Base-by-base conservation (phyloP, 305 asterid genomes). In the Ruellia speciosa region DNA sequence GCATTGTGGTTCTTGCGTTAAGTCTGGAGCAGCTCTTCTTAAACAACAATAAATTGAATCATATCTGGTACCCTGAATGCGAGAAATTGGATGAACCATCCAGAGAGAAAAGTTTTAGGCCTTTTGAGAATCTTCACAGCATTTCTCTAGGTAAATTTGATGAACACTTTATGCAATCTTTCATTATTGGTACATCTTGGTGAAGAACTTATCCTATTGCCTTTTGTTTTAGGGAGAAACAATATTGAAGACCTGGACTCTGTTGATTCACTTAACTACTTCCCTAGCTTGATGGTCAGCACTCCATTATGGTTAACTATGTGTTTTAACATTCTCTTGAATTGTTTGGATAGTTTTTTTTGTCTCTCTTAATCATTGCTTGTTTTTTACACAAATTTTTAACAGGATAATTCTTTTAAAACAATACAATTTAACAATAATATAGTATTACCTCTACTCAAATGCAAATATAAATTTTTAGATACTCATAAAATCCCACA, bases 1-100 rank as follows among this genome's bases (percentile, higher is more conserved):
- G 33, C 67, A 18, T 62, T 68, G 49, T 70, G 68, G 53, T 56
- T 63, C 69, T 43, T 69, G 47, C 70, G 59, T 71, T 69, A 70
- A 92, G 99, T 52, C 80, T 92, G 87, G 94, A 82, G 74, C 90
- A 88, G 86, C 90, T 92, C 55, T 73, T 77, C 52, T 65, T 92
- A 80, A 92, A 84, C 81, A 79, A 86, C 75, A 92, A 92, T 67
- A 65, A 75, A 54, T 46, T 88, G 68, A 77, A 66, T 50, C 73
- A 58, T 54, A 69, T 86, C 49, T 74, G 86, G 72, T 86, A 84
- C 70, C 94, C 94, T 34, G 82, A 79, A 66, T 63, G 62, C 56
- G 70, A 55, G 65, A 51, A 64, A 60, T 41, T 65, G 52, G 67
- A 69, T 58, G 77, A 79, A 51, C 61, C 77, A 40, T 46, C 53